Conservation (phyloP, 140 eudicot species). For the Eryngium alpinum region DNA sequence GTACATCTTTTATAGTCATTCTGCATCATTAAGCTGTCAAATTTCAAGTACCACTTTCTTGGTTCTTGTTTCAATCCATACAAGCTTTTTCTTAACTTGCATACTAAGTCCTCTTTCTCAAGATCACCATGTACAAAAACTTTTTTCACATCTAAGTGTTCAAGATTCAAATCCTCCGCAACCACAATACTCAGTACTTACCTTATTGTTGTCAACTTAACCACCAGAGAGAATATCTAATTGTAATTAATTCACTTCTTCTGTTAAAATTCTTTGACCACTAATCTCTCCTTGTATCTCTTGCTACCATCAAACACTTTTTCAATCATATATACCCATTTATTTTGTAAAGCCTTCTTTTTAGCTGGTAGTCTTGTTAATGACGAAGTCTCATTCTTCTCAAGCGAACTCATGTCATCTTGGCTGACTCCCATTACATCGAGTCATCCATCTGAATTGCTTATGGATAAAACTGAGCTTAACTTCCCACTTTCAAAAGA, state of each 20-base stretch:
- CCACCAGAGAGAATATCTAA: not conserved
- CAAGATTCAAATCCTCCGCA: not conserved
- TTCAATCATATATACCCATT: not conserved
- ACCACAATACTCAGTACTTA: not conserved
- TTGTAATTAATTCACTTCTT: not conserved
- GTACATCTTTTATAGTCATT: too few relatives aligned
- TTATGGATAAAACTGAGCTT: not conserved
- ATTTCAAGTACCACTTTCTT: too few relatives aligned
- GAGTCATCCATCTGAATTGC: not conserved
- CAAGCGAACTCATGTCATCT: not conserved
- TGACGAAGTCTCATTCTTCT: not conserved
- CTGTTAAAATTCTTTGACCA: too few relatives aligned
- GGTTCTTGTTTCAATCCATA: too few relatives aligned
- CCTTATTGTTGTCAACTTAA: not conserved
- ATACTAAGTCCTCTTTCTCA: too few relatives aligned
- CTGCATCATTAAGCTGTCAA: too few relatives aligned
- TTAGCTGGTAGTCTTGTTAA: not conserved
- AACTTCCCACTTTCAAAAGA: not conserved
- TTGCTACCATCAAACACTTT: not conserved
- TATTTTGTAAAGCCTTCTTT: not conserved
- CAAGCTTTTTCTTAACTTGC: too few relatives aligned
- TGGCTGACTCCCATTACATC: not conserved
- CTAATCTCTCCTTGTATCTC: not conserved
- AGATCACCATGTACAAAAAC: not conserved
- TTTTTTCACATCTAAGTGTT: not conserved